phyloP scores from a whole-genome alignment of 2,329 filamentous ascomycete species.

The Colletotrichum gloeosporioides region DNA sequence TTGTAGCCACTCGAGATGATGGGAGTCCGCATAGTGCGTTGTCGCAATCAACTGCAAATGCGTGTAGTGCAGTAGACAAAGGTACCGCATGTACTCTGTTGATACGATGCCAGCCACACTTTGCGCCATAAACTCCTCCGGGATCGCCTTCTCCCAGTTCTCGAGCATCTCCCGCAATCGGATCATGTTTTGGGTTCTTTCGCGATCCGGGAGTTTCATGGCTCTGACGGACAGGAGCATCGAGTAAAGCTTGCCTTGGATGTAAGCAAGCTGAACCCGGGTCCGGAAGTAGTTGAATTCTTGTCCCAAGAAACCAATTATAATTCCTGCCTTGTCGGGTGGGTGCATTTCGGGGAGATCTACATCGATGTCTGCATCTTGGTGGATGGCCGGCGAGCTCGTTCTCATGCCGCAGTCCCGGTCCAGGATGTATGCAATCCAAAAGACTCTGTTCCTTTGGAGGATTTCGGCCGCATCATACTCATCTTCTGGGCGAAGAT shows the following conservation, averaged over 20 bases:
- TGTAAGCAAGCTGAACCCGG: constrained; percentile 7
- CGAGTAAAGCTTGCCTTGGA: constrained; percentile 20
- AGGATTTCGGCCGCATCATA: constrained; percentile 25
- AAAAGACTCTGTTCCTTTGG: constrained; percentile 33
- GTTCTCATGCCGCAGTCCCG: constrained; percentile 20
- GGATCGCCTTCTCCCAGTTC: constrained; percentile 2
- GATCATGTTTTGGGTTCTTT: not conserved
- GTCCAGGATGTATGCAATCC: constrained; percentile 35
- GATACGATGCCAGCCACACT: not conserved
- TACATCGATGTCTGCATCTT: constrained; percentile 16
- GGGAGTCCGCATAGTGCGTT: constrained; percentile 4
- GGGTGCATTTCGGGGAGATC: constrained; percentile 4
- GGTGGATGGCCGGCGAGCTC: constrained; percentile 11
- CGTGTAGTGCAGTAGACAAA: constrained; percentile 9
- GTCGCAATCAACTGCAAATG: constrained; percentile 4
- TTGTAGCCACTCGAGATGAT: constrained; percentile 13
- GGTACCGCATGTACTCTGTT: not conserved
- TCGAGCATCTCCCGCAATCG: constrained; percentile 5
- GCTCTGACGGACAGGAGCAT: constrained; percentile 3
- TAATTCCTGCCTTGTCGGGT: not conserved
- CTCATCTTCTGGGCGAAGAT: not conserved
- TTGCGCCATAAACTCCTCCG: not conserved
- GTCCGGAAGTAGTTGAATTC: constrained; percentile 16
- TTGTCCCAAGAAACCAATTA: not conserved
- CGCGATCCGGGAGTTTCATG: not conserved